phyloP scores from a whole-genome alignment of 768 basidiomycete species.

The Steccherinum ochraceum region DNA sequence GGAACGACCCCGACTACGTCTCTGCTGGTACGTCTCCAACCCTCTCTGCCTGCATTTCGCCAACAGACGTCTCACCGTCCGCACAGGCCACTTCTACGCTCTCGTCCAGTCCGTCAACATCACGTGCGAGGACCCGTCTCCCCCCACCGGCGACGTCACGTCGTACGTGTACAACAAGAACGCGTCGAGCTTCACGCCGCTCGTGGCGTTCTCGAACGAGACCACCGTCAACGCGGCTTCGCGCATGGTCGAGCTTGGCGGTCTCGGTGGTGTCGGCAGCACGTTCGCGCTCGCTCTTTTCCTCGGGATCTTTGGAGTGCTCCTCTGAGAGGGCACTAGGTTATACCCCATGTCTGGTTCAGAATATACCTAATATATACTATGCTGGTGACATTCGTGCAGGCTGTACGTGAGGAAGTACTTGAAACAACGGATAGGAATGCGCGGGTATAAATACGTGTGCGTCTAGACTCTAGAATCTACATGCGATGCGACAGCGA shows the following conservation, averaged over 20 bases:
- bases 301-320: not conserved
- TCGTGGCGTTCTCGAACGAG: slow-evolving; percentile 51
- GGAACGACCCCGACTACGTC: slow-evolving; percentile 70
- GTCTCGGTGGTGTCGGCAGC: not conserved
- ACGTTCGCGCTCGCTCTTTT: not conserved
- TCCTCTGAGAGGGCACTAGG: not conserved
- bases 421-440: not conserved
- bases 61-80: not conserved
- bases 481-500: not conserved
- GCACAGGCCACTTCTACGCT: slow-evolving; percentile 63
- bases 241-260: not conserved
- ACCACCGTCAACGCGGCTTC: slow-evolving; percentile 46
- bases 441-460: not conserved
- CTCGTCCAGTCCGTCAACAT: slow-evolving; percentile 56
- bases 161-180: slow-evolving; percentile 64
- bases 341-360: not conserved
- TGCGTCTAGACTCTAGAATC: not conserved
- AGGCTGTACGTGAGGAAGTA: not conserved
- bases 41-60: not conserved
- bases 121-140: slow-evolving; percentile 49
- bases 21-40: slow-evolving; percentile 42
- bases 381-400: not conserved
- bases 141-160: slow-evolving; percentile 40
- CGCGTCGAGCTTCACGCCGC: slow-evolving; percentile 43
- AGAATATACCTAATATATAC: not conserved